A percentile compares a stretch with the other conserved stretches of the same genome.
Conservation (phyloP, 768 basidiomycete species). For the Rhizopogon roseolus region DNA sequence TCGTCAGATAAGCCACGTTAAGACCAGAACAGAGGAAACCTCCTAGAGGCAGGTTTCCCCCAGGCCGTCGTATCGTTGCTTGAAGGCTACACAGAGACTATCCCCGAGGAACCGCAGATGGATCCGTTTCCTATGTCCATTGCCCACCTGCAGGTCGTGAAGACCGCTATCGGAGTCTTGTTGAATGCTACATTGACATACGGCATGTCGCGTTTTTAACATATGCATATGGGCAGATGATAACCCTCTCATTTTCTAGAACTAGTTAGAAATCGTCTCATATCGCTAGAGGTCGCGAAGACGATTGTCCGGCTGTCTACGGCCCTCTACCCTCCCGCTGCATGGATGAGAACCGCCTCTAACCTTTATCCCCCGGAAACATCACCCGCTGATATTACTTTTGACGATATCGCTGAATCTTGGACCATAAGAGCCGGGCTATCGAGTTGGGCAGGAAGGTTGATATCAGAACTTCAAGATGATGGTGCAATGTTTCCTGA, state of each 20-base stretch:
- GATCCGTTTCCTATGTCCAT: conserved; percentile 49
- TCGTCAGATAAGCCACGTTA: conserved; percentile 1
- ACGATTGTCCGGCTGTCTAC: conserved; percentile 66
- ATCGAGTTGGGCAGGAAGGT: conserved; percentile 75
- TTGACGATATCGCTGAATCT: conserved; percentile 39
- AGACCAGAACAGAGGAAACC: conserved; percentile 73
- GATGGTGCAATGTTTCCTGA: conserved; percentile 39
- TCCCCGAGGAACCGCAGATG: conserved; percentile 33
- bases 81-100: conserved; percentile 52
- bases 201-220: conserved; percentile 40
- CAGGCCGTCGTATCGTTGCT: conserved; percentile 63
- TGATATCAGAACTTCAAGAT: conserved; percentile 67
- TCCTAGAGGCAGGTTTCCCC: conserved; percentile 69
- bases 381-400: conserved; percentile 10
- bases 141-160: conserved; percentile 65
- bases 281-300: conserved; percentile 61
- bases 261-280: conserved; percentile 62
- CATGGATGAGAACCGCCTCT: conserved; percentile 45
- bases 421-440: conserved; percentile 65
- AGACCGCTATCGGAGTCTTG: conserved; percentile 74
- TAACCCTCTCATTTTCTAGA: conserved; percentile 37
- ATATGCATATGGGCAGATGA: conserved; percentile 1
- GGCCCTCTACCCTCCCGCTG: conserved; percentile 67
- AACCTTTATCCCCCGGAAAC: conserved; percentile 18
- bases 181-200: conserved; percentile 75